Evolutionary conservation across 163 green algal species (phyloP).

Genomic region (Coccomyxa subellipsoidea): DNA sequence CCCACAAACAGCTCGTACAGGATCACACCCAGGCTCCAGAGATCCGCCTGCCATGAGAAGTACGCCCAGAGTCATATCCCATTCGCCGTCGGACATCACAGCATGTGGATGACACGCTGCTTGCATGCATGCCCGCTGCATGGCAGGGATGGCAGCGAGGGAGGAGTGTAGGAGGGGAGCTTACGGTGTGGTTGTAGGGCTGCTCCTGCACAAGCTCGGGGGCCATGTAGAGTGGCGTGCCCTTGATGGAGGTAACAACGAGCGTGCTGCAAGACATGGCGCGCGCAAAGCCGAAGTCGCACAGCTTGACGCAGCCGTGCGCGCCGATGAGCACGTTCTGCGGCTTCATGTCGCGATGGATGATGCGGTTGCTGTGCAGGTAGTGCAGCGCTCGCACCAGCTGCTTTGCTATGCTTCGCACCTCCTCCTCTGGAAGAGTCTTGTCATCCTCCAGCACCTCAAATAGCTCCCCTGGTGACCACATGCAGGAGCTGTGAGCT

Average conservation of each 20-base stretch:
- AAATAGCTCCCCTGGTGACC: slow-evolving; percentile 87
- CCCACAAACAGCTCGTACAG: slow-evolving; percentile 97
- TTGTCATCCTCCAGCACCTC: slow-evolving; percentile 96
- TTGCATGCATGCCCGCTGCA: not conserved
- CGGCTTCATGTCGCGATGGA: slow-evolving; percentile 96
- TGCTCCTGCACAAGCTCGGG: slow-evolving; percentile 99
- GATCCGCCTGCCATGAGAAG: slow-evolving; percentile 66
- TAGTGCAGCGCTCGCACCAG: slow-evolving; percentile 92
- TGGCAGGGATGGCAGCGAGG: not conserved
- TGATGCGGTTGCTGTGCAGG: slow-evolving; percentile 95
- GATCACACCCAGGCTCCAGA: slow-evolving; percentile 98
- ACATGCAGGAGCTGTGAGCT: not conserved
- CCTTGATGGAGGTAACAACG: slow-evolving; percentile 96
- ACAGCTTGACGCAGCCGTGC: slow-evolving; percentile 90
- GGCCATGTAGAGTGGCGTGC: slow-evolving; percentile 99
- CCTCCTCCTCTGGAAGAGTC: slow-evolving; percentile 82
- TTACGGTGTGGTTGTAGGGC: slow-evolving; percentile 73
- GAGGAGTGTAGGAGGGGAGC: not conserved
- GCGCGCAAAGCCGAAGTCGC: slow-evolving; percentile 99
- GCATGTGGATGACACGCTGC: no score
- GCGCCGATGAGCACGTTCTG: slow-evolving; percentile 97
- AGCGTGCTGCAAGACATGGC: slow-evolving; percentile 93
- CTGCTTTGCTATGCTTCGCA: slow-evolving; percentile 88
- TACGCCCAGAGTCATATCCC: not conserved
- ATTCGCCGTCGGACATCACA: no score